Base-by-base conservation (phyloP, 148 eudicot genomes). In the Nepenthes gracilis region DNA sequence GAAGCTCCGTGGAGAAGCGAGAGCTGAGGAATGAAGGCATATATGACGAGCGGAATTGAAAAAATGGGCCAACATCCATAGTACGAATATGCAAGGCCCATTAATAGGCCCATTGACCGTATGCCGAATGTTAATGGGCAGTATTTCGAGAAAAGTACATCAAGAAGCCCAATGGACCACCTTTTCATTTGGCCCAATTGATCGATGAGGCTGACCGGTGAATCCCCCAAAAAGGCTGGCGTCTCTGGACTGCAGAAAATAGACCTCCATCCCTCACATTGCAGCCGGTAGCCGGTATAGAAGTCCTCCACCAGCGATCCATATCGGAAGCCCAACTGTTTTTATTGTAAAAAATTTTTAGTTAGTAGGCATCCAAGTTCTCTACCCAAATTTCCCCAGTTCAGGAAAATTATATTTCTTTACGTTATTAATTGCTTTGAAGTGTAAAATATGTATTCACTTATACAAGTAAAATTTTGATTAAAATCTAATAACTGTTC, bases 11-110 rank as follows among this genome's bases (percentile, higher is more conserved):
- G 68, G 35, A 85, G 73, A 43, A 86, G 79, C 60, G 93, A 73
- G n/a, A 86, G 76, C 37, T 76, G 85, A 48, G 93, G 93, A n/a
- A 86, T 43, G 57, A 86, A 78, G 14, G 80, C 85, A 52, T 83
- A 86, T 40, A 40, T 40, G 45, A 40, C 8, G 45, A 40, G 45
- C 1, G 85, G 85, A 62, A 85, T 67, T 1, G 73, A 65, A 47
- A 36, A 59, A 38, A 80, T 70, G 57, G 92, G 65, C 80, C 77
- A 77, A 9, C 64, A 54, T 9, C 70, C 60, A 6, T 62, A 65
- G 52, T 85, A 66, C 1, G 78, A 55, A 56, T 75, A 85, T 15
- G 66, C 49, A 9, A 67, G 64, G 43, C 77, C 81, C 77, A 77
- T 77, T 23, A 75, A 1, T 14, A 63, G 66, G 54, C 84, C 84